Evolutionary conservation across 306 rosid genomes (phyloP).

Genomic region (Castanea mollissima): DNA sequence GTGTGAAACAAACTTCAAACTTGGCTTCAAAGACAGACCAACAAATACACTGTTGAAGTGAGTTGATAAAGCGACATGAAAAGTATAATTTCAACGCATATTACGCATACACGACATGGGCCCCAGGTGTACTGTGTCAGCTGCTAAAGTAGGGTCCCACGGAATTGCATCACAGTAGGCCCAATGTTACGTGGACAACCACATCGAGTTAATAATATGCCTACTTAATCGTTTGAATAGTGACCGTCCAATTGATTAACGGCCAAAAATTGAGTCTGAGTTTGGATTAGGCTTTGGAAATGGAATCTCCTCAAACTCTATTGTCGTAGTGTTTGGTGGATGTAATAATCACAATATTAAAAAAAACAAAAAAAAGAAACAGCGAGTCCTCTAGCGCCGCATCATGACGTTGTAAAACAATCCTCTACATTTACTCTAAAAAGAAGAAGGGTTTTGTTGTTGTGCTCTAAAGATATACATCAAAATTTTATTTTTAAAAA

Average conservation of each 20-base stretch:
- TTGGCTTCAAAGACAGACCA: slow-evolving; percentile 51
- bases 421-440: too few species aligned
- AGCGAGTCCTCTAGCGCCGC: too few species aligned
- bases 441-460: too few species aligned
- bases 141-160: background rate
- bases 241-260: slow-evolving; percentile 6
- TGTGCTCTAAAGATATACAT: too few species aligned
- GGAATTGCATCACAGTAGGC: background rate
- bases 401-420: too few species aligned
- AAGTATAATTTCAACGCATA: slow-evolving; percentile 19
- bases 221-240: background rate
- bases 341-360: background rate
- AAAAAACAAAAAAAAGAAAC: background rate
- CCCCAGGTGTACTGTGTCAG: background rate
- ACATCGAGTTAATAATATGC: too few species aligned
- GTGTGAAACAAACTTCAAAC: slow-evolving; percentile 10
- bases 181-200: background rate
- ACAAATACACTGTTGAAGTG: background rate
- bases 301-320: background rate
- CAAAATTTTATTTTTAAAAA: too few species aligned
- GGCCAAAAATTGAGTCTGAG: background rate
- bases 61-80: slow-evolving; percentile 20
- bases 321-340: background rate
- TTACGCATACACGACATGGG: background rate
- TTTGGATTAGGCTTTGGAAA: background rate